phyloP scores from a whole-genome alignment of 1,284 basidiomycete genomes.

The Ganoderma sinense region DNA sequence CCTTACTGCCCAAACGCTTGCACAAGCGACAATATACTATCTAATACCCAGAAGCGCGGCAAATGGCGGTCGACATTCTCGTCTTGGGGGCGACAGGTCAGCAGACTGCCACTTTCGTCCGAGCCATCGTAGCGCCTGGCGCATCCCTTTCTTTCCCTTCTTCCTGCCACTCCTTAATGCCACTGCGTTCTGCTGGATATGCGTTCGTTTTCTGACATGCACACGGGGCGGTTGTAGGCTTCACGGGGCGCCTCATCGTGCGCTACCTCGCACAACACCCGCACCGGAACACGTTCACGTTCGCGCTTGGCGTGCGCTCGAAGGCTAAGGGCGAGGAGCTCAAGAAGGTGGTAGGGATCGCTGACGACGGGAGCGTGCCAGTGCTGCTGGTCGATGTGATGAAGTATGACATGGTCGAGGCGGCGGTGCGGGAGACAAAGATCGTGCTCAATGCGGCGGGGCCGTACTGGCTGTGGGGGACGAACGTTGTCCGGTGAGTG shows the following conservation, averaged over 20 bases:
- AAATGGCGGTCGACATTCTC: constrained; percentile 54
- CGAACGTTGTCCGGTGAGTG: constrained; percentile 63
- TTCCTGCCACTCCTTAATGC: too few species aligned
- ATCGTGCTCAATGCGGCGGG: constrained; percentile 77
- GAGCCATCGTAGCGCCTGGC: neutral
- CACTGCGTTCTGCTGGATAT: neutral
- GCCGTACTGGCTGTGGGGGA: constrained; percentile 70
- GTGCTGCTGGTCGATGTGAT: constrained; percentile 61
- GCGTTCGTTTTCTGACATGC: neutral
- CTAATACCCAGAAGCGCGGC: neutral
- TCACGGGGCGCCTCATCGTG: constrained; percentile 69
- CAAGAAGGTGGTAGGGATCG: constrained; percentile 48
- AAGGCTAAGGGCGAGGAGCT: constrained; percentile 59
- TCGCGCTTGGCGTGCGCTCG: constrained; percentile 69
- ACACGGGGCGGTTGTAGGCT: constrained; percentile 47
- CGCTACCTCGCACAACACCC: constrained; percentile 68
- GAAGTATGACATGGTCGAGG: constrained; percentile 54
- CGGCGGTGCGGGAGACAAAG: constrained; percentile 57
- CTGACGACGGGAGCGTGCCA: constrained; percentile 45
- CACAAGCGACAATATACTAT: too few species aligned
- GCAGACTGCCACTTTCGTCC: constrained; percentile 7
- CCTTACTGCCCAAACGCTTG: neutral
- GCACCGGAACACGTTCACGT: constrained; percentile 63
- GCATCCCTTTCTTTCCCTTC: neutral
- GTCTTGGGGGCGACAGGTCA: constrained; percentile 68